Conservation (phyloP, 805 yeast genomes). For the Candida pseudofarinosa region DNA sequence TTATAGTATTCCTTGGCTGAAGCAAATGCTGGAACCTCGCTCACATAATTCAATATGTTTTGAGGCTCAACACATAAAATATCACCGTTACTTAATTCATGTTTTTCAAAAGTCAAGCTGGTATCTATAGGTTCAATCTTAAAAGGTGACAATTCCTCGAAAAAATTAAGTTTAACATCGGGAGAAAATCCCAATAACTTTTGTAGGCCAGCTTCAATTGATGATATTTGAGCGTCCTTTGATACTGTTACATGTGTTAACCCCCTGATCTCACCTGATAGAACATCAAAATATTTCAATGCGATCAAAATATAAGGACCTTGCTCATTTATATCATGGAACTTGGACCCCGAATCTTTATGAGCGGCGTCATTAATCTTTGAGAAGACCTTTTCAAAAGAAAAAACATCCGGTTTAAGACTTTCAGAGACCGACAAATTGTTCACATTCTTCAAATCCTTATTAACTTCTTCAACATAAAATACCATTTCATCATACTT, state of each 20-base stretch:
- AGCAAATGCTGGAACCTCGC: constrained; percentile 12
- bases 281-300: constrained; percentile 64
- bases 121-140: constrained; percentile 44
- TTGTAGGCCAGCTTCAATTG: constrained; percentile 39
- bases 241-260: constrained; percentile 55
- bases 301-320: constrained; percentile 32
- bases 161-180: constrained; percentile 33
- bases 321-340: constrained; percentile 14
- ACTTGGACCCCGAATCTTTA: constrained; percentile 5
- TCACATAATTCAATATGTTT: constrained; percentile 18
- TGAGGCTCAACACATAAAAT: constrained; percentile 42
- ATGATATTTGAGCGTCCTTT: constrained; percentile 42
- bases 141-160: constrained; percentile 60
- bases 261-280: constrained; percentile 55
- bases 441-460: constrained; percentile 34
- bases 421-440: constrained; percentile 9
- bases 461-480: constrained; percentile 59
- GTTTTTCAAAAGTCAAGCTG: constrained; percentile 44
- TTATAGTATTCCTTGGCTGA: constrained; percentile 45
- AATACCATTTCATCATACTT: constrained; percentile 51
- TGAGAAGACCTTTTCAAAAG: constrained; percentile 15
- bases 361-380: constrained; percentile 11
- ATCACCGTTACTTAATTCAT: constrained; percentile 67
- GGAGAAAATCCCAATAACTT: constrained; percentile 37
- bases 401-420: constrained; percentile 20